phyloP scores from a whole-genome alignment of 106 monocot genomes.

The Dendrobium huoshanense region DNA sequence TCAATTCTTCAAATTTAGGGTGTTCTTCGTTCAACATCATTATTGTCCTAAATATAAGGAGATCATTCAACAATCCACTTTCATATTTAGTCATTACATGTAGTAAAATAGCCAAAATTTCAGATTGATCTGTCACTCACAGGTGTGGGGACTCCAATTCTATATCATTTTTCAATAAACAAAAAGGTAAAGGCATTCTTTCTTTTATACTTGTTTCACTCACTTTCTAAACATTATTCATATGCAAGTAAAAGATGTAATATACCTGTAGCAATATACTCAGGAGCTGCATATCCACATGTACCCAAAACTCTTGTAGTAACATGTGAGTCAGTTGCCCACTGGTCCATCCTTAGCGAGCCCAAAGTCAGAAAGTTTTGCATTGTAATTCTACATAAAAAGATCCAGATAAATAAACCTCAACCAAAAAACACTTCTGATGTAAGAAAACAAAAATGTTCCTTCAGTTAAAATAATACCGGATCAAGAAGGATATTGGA shows the following conservation, averaged over 20 bases:
- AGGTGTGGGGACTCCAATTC: too few relatives aligned
- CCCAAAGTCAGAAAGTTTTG: conserved; percentile 22
- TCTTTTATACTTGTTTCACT: background rate
- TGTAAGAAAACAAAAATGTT: background rate
- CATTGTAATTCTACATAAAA: conserved; percentile 12
- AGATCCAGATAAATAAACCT: background rate
- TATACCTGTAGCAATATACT: conserved; percentile 19
- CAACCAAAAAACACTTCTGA: background rate
- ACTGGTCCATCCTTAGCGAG: conserved; percentile 19
- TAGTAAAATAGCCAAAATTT: too few relatives aligned
- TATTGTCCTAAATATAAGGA: background rate
- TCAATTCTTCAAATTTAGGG: background rate
- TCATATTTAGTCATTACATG: background rate
- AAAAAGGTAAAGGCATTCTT: background rate
- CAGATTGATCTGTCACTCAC: too few relatives aligned
- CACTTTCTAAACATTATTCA: background rate
- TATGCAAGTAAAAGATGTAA: background rate
- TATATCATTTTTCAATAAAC: background rate
- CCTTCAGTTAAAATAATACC: conserved; percentile 9
- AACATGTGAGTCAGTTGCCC: conserved; percentile 17
- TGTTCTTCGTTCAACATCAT: background rate
- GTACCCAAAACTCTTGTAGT: conserved; percentile 19
- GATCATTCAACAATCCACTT: background rate
- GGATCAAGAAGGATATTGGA: conserved; percentile 49
- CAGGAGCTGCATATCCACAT: conserved; percentile 21